A percentile compares a stretch with the other conserved stretches of the same genome.
Evolutionary conservation across 768 basidiomycete species (phyloP).

Genomic region (Multifurca ochricompacta): DNA sequence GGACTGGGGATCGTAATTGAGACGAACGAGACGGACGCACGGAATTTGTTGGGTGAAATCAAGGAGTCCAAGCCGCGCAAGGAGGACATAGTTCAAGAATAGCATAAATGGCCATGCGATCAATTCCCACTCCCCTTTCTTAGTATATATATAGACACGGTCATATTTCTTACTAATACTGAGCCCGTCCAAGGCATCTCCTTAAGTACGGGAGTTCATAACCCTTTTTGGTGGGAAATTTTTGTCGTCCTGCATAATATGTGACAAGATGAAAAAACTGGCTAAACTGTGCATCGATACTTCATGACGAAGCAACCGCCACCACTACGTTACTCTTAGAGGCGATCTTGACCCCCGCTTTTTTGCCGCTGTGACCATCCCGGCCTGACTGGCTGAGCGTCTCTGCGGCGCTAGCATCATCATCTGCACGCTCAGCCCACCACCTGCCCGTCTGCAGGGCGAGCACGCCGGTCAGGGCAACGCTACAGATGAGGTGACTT

Average conservation of each 20-base stretch:
- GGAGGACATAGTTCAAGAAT: constrained; percentile 88
- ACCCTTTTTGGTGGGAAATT: neutral
- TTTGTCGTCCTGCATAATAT: constrained; percentile 1
- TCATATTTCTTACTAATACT: neutral
- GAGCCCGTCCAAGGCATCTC: neutral
- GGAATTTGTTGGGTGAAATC: constrained; percentile 78
- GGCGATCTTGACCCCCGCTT: neutral
- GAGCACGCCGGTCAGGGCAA: constrained; percentile 81
- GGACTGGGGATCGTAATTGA: constrained; percentile 74
- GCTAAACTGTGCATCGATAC: neutral
- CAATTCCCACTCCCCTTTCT: constrained; percentile 2
- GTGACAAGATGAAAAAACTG: neutral
- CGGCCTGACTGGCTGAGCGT: constrained; percentile 21
- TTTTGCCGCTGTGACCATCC: neutral
- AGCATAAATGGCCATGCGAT: constrained; percentile 11
- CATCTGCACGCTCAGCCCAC: constrained; percentile 75
- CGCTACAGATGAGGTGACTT: constrained; percentile 78
- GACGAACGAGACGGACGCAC: constrained; percentile 75
- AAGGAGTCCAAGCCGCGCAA: constrained; percentile 75
- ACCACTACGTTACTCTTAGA: neutral
- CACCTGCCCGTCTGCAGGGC: constrained; percentile 76
- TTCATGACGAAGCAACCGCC: neutral
- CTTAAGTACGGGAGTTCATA: neutral
- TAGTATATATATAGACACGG: neutral
- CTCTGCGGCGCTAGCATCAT: constrained; percentile 37